Evolutionary conservation across 2,329 filamentous ascomycete species (phyloP).

Genomic region (Helminthosporium solani): DNA sequence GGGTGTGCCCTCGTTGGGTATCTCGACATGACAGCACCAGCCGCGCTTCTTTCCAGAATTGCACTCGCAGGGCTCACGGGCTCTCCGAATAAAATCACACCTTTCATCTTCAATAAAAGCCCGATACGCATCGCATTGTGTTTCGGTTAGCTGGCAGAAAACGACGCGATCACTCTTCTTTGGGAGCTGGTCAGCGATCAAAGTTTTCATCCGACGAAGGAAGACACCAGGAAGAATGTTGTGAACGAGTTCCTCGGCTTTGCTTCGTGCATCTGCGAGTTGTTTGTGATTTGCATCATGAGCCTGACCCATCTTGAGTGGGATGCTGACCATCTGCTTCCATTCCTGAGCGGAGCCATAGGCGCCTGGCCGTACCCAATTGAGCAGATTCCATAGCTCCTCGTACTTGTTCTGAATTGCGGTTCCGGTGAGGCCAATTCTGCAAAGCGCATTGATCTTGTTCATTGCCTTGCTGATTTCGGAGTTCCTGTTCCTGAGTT

Average conservation of each 20-base stretch:
- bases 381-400: slow-evolving; percentile 91
- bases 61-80: slow-evolving; percentile 70
- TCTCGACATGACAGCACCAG: slow-evolving; percentile 70
- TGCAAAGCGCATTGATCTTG: slow-evolving; percentile 84
- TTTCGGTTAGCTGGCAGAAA: slow-evolving; percentile 85
- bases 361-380: slow-evolving; percentile 88
- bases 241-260: slow-evolving; percentile 79
- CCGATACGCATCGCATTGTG: slow-evolving; percentile 80
- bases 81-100: slow-evolving; percentile 66
- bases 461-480: slow-evolving; percentile 85
- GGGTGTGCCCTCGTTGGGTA: slow-evolving; percentile 57
- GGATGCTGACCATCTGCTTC: slow-evolving; percentile 74
- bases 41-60: slow-evolving; percentile 69
- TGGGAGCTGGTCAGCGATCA: slow-evolving; percentile 89
- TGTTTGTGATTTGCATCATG: slow-evolving; percentile 86
- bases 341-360: slow-evolving; percentile 71
- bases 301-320: slow-evolving; percentile 83
- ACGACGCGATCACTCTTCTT: slow-evolving; percentile 94
- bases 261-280: slow-evolving; percentile 76
- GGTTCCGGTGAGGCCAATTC: slow-evolving; percentile 90
- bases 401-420: slow-evolving; percentile 98
- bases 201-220: slow-evolving; percentile 83
- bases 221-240: slow-evolving; percentile 90
- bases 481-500: slow-evolving; percentile 76
- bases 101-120: slow-evolving; percentile 74